Evolutionary conservation across 331 rosid species (phyloP), one percentile per base, ranked within the genome.

Genomic region (Acacia concinna): DNA sequence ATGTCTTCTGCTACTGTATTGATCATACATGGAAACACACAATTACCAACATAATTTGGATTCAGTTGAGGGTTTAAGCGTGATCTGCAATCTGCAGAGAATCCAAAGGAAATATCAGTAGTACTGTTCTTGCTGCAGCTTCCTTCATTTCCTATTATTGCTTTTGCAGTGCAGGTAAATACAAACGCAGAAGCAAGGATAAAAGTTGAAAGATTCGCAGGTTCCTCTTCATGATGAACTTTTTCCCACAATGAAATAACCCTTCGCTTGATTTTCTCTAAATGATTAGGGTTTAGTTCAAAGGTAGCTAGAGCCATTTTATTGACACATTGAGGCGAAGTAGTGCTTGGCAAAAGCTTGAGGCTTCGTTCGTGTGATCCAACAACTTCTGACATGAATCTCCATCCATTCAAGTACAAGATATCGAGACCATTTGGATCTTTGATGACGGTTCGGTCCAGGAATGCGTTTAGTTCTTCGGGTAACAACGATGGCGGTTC

Each of bases 1-100:
- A 81, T 23, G 0, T 41, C 75, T 3, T 41, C 44, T 60, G 68
- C 59, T 3, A 78, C 63, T 7, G 62, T 41, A 21, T 27, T 7
- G 3, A 23, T n/a, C 5, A 0, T 1, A 28, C 14, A 32, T 23
- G 28, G 32, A 12, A 4, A 11, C 14, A 76, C 20, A 38, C 86
- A 85, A 30, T 85, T 85, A 0, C 88, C 88, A 28, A 75, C 37
- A 28, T 82, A 85, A 7, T 57, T 75, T 11, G 17, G 15, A 4
- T 79, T 37, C 1, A 85, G 4, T 1, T 81, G 54, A 20, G 71
- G 79, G 25, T 79, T 25, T 20, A 85, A 21, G 4, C 84, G 77
- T 7, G 83, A 31, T 56, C 87, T 54, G 40, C 74, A 67, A 13
- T 83, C 85, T 6, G 47, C 70, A 0, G 8, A 15, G 47, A 85